These are phyloP conservation scores for Scenedesmus sp. DNA, from an alignment of 163 green algal species.

Conservation along the genomic window DNA sequence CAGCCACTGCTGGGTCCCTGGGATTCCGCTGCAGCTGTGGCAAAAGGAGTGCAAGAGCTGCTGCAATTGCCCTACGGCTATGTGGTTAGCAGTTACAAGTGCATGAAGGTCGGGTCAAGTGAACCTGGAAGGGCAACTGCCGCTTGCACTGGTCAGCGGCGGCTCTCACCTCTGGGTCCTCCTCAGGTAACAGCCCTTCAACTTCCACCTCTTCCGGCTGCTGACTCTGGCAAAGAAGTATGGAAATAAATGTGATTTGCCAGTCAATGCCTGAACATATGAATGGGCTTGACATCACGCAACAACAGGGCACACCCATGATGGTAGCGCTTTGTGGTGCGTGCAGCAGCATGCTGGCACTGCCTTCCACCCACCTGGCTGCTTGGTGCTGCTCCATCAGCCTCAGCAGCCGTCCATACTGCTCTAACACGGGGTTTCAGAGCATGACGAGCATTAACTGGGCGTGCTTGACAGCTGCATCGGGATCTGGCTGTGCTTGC, in stretches of 20 bases:
- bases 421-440: neutral
- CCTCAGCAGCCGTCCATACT: neutral
- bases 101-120: too few species aligned
- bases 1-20: too few species aligned
- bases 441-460: neutral
- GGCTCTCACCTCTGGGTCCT: conserved; percentile 57
- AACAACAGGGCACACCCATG: neutral
- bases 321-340: neutral
- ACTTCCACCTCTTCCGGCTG: conserved; percentile 31
- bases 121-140: neutral
- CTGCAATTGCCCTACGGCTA: neutral
- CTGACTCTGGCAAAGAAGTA: neutral
- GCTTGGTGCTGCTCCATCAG: neutral
- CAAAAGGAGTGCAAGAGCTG: neutral
- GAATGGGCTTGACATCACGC: neutral
- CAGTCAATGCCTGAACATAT: neutral
- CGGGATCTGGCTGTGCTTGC: neutral
- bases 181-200: conserved; percentile 60
- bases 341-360: neutral
- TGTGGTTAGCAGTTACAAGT: too few species aligned
- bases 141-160: neutral
- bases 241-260: neutral
- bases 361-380: neutral
- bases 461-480: neutral
- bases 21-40: neutral